A percentile compares a stretch with the other conserved stretches of the same genome.
Evolutionary conservation across 1,139 yeast genomes (phyloP).

Genomic region (Candida neerlandica): DNA sequence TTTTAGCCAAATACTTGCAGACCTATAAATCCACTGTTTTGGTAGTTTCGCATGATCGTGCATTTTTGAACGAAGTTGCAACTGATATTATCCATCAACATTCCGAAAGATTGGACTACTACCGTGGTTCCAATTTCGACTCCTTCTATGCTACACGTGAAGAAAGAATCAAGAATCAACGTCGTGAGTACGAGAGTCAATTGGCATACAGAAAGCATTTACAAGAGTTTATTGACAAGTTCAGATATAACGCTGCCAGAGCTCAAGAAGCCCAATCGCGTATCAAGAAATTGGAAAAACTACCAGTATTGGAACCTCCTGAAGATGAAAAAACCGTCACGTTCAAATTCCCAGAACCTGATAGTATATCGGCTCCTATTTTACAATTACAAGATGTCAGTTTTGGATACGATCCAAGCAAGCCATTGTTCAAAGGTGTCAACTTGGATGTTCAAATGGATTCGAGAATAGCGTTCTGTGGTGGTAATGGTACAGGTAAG

Average conservation of each 20-base stretch:
- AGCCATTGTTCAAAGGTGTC: constrained; percentile 67
- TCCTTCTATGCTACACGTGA: constrained; percentile 91
- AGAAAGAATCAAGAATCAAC: constrained; percentile 90
- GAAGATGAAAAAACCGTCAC: constrained; percentile 86
- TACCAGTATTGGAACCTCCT: constrained; percentile 91
- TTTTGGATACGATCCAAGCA: constrained; percentile 76
- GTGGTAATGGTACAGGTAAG: constrained; percentile 99
- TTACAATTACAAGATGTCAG: constrained; percentile 84
- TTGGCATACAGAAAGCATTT: constrained; percentile 94
- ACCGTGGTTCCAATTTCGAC: constrained; percentile 93
- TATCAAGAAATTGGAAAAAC: constrained; percentile 91
- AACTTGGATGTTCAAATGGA: constrained; percentile 91
- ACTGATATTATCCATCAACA: constrained; percentile 98
- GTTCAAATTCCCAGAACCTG: constrained; percentile 95
- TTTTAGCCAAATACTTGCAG: constrained; percentile 84
- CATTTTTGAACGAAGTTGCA: constrained; percentile 95
- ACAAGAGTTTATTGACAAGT: constrained; percentile 93
- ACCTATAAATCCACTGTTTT: constrained; percentile 89
- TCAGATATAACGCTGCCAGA: constrained; percentile 95
- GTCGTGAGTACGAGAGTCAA: constrained; percentile 94
- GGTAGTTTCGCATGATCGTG: constrained; percentile 97
- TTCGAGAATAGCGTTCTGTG: constrained; percentile 93
- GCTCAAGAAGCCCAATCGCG: constrained; percentile 97
- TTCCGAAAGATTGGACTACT: constrained; percentile 93
- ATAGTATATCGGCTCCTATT: constrained; percentile 89